Percentiles rank a stretch among this genome's conserved stretches.
Evolutionary conservation across 2,329 filamentous ascomycete genomes (phyloP).

Genomic region (Microcera coccophila): DNA sequence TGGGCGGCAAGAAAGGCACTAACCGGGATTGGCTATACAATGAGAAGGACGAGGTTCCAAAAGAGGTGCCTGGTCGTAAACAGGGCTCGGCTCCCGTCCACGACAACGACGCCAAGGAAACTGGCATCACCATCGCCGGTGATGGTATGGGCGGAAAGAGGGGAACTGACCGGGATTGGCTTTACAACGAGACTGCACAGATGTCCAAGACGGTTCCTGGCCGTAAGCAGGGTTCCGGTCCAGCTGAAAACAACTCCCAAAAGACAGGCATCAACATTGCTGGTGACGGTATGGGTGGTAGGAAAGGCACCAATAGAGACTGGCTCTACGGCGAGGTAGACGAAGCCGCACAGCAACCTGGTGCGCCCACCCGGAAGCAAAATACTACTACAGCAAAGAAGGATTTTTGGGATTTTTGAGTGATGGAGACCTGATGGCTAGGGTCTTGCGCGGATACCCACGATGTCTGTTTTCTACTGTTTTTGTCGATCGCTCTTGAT

Average conservation of each 20-base stretch:
- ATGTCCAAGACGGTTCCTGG: constrained; percentile 16
- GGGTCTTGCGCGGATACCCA: constrained; percentile 10
- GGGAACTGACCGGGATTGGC: constrained; percentile 50
- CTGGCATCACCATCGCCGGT: constrained; percentile 42
- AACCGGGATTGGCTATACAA: constrained; percentile 53
- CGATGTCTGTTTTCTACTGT: constrained; percentile 3
- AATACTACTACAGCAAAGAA: constrained; percentile 33
- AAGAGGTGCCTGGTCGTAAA: constrained; percentile 34
- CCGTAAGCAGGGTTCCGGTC: background rate
- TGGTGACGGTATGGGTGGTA: constrained; percentile 63
- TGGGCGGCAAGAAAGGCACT: constrained; percentile 56
- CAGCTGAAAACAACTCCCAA: background rate
- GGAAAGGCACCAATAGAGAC: constrained; percentile 48
- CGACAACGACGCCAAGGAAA: constrained; percentile 1
- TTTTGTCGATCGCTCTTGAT: constrained; percentile 7
- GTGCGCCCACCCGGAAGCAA: constrained; percentile 37
- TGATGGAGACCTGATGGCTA: constrained; percentile 6
- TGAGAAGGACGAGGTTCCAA: constrained; percentile 5
- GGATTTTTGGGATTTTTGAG: constrained; percentile 49
- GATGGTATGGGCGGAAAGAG: constrained; percentile 61
- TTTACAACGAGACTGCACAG: constrained; percentile 35
- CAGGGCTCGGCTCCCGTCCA: constrained; percentile 13
- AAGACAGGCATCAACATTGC: constrained; percentile 39
- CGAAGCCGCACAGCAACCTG: constrained; percentile 28
- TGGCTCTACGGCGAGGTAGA: constrained; percentile 55